Percentiles rank a stretch among this genome's conserved stretches.
These are phyloP conservation scores for Umbelopsis ramanniana DNA, from an alignment of 192 early-diverging fungal species.

Conservation along the genomic window DNA sequence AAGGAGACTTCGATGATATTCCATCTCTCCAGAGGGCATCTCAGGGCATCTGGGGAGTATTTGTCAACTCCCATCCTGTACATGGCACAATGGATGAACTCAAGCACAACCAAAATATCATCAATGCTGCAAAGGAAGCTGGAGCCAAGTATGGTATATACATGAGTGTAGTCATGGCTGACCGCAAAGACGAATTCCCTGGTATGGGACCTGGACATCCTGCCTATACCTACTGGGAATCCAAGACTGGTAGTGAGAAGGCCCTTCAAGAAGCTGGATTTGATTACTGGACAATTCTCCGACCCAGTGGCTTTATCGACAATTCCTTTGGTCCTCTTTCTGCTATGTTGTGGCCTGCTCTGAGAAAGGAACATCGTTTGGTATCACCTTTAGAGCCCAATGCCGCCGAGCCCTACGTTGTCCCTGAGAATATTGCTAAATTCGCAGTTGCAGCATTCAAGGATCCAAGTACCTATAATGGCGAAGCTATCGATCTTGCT, in stretches of 20 bases:
- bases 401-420: too few relatives aligned
- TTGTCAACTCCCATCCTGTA: constrained; percentile 25
- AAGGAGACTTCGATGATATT: constrained; percentile 1
- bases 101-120: background rate
- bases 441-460: too few relatives aligned
- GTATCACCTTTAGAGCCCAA: too few relatives aligned
- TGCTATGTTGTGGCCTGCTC: background rate
- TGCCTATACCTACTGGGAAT: constrained; percentile 1
- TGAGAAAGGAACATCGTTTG: background rate
- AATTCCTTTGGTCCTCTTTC: background rate
- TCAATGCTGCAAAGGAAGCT: constrained; percentile 4
- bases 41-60: constrained; percentile 27
- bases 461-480: too few relatives aligned
- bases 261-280: constrained; percentile 9
- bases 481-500: too few relatives aligned
- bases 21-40: background rate
- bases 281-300: constrained; percentile 11
- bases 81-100: constrained; percentile 14
- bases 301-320: background rate
- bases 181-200: background rate
- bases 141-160: constrained; percentile 10
- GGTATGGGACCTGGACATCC: background rate
- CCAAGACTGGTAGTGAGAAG: constrained; percentile 4
- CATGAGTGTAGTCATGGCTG: constrained; percentile 8
- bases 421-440: too few relatives aligned